phyloP scores from a whole-genome alignment of 169 alveolate species.

The Eimeria necatrix region DNA sequence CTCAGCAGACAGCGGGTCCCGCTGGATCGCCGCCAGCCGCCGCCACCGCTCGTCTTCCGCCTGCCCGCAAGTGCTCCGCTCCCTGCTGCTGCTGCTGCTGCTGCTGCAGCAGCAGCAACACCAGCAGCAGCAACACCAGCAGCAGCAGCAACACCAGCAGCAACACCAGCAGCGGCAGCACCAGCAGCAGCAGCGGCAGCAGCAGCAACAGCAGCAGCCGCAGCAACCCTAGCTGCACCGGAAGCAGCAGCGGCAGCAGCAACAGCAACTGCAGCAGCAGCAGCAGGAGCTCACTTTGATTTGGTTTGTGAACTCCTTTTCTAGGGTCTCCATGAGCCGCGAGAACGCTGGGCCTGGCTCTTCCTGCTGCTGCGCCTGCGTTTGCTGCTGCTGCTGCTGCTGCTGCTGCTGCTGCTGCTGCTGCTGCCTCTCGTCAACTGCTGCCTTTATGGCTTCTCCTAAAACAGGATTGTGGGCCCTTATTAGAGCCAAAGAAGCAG shows the following conservation, averaged over 20 bases:
- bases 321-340: constrained; percentile 12
- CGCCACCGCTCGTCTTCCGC: constrained; percentile 44
- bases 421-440: constrained; percentile 16
- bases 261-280: neutral
- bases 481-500: constrained; percentile 30
- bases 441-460: constrained; percentile 54
- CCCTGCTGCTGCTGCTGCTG: neutral
- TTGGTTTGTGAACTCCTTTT: neutral
- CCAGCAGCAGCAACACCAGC: neutral
- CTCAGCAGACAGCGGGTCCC: constrained; percentile 75
- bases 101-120: neutral
- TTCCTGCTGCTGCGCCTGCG: neutral
- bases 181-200: neutral
- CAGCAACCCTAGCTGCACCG: too few species aligned
- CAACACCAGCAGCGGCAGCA: neutral
- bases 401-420: too few species aligned
- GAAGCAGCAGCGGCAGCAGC: neutral
- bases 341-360: constrained; percentile 39
- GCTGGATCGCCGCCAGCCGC: constrained; percentile 11
- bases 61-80: neutral
- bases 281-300: neutral
- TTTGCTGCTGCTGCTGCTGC: neutral
- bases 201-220: neutral
- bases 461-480: constrained; percentile 46
- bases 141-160: neutral